Base-by-base conservation (phyloP, 2,329 filamentous ascomycete species). In the Pestalotiopsis sp. region DNA sequence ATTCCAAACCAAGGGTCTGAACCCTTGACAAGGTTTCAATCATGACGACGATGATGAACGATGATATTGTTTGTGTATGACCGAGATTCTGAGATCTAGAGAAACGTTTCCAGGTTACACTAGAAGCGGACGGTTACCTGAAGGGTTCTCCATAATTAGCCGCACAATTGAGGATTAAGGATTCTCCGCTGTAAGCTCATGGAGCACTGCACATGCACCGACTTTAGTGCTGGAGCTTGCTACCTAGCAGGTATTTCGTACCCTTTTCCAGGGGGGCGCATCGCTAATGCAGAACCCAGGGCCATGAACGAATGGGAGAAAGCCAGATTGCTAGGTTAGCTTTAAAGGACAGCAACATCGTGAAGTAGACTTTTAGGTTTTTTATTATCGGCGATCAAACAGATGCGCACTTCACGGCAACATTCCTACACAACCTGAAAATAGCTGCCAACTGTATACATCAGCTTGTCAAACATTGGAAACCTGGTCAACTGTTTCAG, bases 261-360 rank as follows among this genome's bases (percentile, higher is more conserved):
- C 45, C 45, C 45, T 52, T 52, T 52, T n/a, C 45, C 41, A 49
- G 17, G 45, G 27, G 23, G 17, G 2, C 57, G 17, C 23, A 27
- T 27, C 23, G 57, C 23, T 59, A 59, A 36, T 23, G 57, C 23
- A 59, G 57, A 59, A 59, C 25, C 17, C 25, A 23, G 57, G 20
- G 13, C 23, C 25, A 6, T 14, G 57, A 59, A 59, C 57, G 36
- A 63, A 63, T 63, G 9, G 23, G 27, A 63, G 60, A 63, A 63
- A 63, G 60, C 60, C 60, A 63, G 60, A 63, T 63, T 36, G 20
- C 60, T 45, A 63, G 23, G 27, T n/a, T 14, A 63, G 38, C 57
- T 59, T 13, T n/a, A 41, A 36, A 63, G 60, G 60, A 25, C 27
- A 41, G 27, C 23, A 59, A n/a, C 27, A 59, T 59, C 57, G 25